Evolutionary conservation across 2,329 filamentous ascomycete species (phyloP), one percentile per base, ranked within the genome.

Genomic region (Meredithiella fracta): DNA sequence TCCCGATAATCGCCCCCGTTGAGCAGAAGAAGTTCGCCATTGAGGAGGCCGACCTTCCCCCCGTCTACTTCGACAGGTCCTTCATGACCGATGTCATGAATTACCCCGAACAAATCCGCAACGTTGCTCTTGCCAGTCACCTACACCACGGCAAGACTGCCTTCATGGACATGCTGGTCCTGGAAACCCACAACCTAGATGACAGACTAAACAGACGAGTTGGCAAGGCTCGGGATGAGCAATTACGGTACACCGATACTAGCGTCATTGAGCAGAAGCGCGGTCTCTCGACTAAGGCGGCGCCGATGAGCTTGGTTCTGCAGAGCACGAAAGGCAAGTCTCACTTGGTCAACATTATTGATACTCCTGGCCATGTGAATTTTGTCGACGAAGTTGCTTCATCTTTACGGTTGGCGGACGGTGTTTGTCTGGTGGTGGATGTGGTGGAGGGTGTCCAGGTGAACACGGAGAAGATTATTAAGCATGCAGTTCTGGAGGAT

Each of bases 361-460:
- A 98, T 69, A 98, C 92, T 0, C 92, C 92, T 0, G 92, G 92
- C 5, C 92, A 98, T 67, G 92, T 97, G 65, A 96, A 98, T 68
- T 98, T 98, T 67, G 91, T 94, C 44, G 92, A 98, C 66, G 92
- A 98, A 68, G 88, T 98, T 38, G 92, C 92, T 7, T 83, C 89
- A 3, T 85, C 89, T 0, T 73, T 95, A 63, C 81, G 92, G 44
- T 71, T 98, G 53, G 90, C 86, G 3, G 92, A 98, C 66, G 92
- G 92, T 59, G 82, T 97, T 23, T 91, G 94, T 54, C 72, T 98
- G 51, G 84, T 98, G 14, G 90, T 98, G 15, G 92, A 98, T 67
- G 88, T 96, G 22, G 87, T 98, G 1, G 92, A 98, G 68, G 92
- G 92, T n/a, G 90, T 98, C n/a, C 92, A 97, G 70, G 79, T 92